A percentile compares a stretch with the other conserved stretches of the same genome.
These are phyloP conservation scores for Ambispora gerdemannii DNA, from an alignment of 192 early-diverging fungal genomes.

Conservation along the genomic window DNA sequence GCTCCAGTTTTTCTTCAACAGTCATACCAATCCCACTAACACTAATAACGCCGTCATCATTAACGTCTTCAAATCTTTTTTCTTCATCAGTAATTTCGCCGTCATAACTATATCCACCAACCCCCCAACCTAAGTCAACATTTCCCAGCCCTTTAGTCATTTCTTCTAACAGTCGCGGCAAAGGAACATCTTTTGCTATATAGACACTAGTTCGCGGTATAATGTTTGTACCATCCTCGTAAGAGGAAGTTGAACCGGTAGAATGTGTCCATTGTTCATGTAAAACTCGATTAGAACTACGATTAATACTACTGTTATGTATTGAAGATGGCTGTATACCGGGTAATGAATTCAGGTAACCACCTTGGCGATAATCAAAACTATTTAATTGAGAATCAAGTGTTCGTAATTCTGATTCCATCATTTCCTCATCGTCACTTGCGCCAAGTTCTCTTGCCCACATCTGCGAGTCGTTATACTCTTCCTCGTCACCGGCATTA, in stretches of 20 bases:
- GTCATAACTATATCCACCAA: slow-evolving; percentile 6
- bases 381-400: not conserved
- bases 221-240: not conserved
- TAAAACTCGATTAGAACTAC: not conserved
- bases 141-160: slow-evolving; percentile 20
- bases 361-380: slow-evolving; percentile 4
- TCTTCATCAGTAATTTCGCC: not conserved
- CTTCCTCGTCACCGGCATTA: slow-evolving; percentile 1
- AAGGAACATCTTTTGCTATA: slow-evolving; percentile 24
- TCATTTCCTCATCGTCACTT: not conserved
- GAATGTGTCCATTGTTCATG: not conserved
- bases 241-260: not conserved
- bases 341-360: slow-evolving; percentile 5
- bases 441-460: not conserved
- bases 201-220: slow-evolving; percentile 27
- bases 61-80: too few species aligned
- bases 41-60: not conserved
- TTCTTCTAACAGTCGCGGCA: slow-evolving; percentile 22
- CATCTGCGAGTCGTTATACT: not conserved
- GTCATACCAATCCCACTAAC: slow-evolving; percentile 25
- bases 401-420: not conserved
- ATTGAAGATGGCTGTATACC: not conserved
- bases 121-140: not conserved
- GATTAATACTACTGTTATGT: not conserved
- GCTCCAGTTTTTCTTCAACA: slow-evolving; percentile 27